Base-by-base conservation (phyloP, 2,329 filamentous ascomycete species). In the Pseudopithomyces maydicus region DNA sequence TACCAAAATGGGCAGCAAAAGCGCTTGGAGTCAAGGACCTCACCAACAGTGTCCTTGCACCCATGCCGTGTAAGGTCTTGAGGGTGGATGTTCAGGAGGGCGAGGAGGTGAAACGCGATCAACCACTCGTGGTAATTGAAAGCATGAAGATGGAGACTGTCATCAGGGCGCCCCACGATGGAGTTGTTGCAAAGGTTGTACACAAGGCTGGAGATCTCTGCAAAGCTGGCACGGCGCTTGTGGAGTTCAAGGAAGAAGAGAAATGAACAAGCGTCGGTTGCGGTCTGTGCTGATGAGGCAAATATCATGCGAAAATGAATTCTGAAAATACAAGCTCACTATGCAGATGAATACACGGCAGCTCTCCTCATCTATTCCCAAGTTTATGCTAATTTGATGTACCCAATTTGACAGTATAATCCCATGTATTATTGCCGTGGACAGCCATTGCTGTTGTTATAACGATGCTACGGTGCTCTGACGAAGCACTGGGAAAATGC, bases 61-160 rank as follows among this genome's bases (percentile, higher is more conserved):
- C 95, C 0, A 99, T 99, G 95, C 95, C 95, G 1, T 98, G 95
- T 79, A 98, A 98, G 79, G 89, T 99, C 23, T 79, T 99, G 59
- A 87, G 91, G 63, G 95, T 97, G 46, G 91, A 97, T 75, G 92
- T 97, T 0, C 79, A 83, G 26, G 92, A 92, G 66, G 95, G 95
- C 0, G 87, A 96, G 62, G 78, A 77, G 45, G 95, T 99, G 15
- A 87, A 88, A 72, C 96, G 94, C 79, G 93, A 94, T 44, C 88
- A 94, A 55, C 87, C 92, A 6, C 79, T 99, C 56, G 91, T 98
- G 12, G 92, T 98, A 5, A 77, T 77, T 58, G 77, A 80, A 67
- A 79, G 78, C 45, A 81, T 80, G 78, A 81, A 84, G 76, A 84
- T 84, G 82, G 82, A 84, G 73, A 84, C 81, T 23, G 80, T 83